A percentile compares a stretch with the other conserved stretches of the same genome.
These are phyloP conservation scores for Amoebophrya sp. DNA, from an alignment of 169 alveolate species.

Conservation along the genomic window DNA sequence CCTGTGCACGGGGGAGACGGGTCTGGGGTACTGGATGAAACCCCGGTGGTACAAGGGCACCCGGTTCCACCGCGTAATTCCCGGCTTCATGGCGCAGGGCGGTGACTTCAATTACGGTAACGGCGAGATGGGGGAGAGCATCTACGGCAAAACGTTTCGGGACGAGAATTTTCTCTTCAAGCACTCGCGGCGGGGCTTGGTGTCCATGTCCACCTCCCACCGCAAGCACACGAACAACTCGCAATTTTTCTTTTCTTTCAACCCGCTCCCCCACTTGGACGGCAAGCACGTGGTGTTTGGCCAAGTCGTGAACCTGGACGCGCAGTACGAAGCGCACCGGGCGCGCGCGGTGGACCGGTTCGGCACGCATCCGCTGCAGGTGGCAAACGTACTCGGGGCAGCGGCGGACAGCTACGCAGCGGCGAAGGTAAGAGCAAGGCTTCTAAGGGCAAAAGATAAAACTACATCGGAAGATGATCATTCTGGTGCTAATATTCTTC, in stretches of 20 bases:
- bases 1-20: slow-evolving; percentile 74
- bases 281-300: slow-evolving; percentile 66
- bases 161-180: slow-evolving; percentile 62
- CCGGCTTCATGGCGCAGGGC: slow-evolving; percentile 75
- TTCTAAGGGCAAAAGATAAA: too few relatives aligned
- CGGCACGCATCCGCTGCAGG: too few relatives aligned
- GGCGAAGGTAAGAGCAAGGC: too few relatives aligned
- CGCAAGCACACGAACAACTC: slow-evolving; percentile 73
- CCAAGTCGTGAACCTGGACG: not conserved
- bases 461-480: too few relatives aligned
- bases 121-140: slow-evolving; percentile 74
- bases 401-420: too few relatives aligned
- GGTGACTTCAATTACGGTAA: slow-evolving; percentile 73
- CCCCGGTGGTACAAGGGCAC: slow-evolving; percentile 73
- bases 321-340: not conserved
- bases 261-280: slow-evolving; percentile 86
- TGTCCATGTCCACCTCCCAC: slow-evolving; percentile 70
- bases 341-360: too few relatives aligned
- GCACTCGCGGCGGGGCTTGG: slow-evolving; percentile 63
- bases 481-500: too few relatives aligned
- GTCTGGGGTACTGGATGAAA: slow-evolving; percentile 66
- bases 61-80: slow-evolving; percentile 62
- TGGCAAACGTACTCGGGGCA: too few relatives aligned
- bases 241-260: slow-evolving; percentile 84
- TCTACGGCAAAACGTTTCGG: slow-evolving; percentile 71